phyloP scores from a whole-genome alignment of 169 alveolate genomes.

The Plasmodium chabaudi region DNA sequence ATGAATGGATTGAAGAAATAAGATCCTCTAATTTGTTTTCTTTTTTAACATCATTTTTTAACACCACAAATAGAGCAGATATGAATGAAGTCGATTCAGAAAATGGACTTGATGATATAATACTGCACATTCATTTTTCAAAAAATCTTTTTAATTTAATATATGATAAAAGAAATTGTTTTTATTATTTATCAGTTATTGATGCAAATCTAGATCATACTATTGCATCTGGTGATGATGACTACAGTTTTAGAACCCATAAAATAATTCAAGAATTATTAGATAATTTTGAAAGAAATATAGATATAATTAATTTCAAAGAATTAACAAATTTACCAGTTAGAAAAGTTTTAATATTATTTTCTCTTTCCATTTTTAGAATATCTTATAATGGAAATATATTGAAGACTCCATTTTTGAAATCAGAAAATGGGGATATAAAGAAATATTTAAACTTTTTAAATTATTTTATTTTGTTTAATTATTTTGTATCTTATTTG shows the following conservation, averaged over 20 bases:
- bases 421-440: neutral
- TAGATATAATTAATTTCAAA: slow-evolving; percentile 19
- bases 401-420: slow-evolving; percentile 1
- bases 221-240: neutral
- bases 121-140: slow-evolving; percentile 5
- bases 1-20: neutral
- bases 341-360: slow-evolving; percentile 20
- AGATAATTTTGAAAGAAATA: slow-evolving; percentile 20
- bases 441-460: slow-evolving; percentile 18
- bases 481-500: slow-evolving; percentile 29
- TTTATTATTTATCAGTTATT: slow-evolving; percentile 14
- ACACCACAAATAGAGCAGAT: neutral
- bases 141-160: slow-evolving; percentile 9
- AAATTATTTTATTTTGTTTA: slow-evolving; percentile 31
- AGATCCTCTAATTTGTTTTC: neutral
- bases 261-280: slow-evolving; percentile 24
- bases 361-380: slow-evolving; percentile 27
- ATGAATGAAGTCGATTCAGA: neutral
- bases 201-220: slow-evolving; percentile 14
- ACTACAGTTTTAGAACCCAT: slow-evolving; percentile 30
- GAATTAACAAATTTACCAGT: slow-evolving; percentile 20
- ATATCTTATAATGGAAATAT: slow-evolving; percentile 41
- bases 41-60: slow-evolving; percentile 17
- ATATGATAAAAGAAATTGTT: slow-evolving; percentile 10
- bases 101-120: slow-evolving; percentile 10